phyloP scores from a whole-genome alignment of 768 basidiomycete genomes.

The Amanita jacksonii region DNA sequence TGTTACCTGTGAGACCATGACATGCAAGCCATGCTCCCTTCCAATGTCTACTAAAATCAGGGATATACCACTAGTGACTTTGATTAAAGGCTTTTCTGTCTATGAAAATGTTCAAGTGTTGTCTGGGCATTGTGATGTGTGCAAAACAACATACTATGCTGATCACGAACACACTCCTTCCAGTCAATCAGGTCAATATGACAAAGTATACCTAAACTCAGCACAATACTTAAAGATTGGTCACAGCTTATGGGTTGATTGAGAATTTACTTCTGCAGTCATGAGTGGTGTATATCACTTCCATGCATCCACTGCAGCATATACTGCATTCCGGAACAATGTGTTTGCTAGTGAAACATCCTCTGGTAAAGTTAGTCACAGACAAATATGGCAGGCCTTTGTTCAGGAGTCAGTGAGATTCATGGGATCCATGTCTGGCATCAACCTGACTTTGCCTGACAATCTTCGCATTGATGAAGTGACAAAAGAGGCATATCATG shows the following conservation, averaged over 20 bases:
- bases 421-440: neutral
- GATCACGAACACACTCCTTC: slow-evolving; percentile 11
- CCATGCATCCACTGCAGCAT: slow-evolving; percentile 13
- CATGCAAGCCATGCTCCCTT: slow-evolving; percentile 8
- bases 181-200: neutral
- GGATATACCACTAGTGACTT: slow-evolving; percentile 13
- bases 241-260: slow-evolving; percentile 9
- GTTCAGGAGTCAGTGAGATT: slow-evolving; percentile 5
- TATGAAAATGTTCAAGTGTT: slow-evolving; percentile 12
- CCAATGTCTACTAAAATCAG: slow-evolving; percentile 7
- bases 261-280: slow-evolving; percentile 8
- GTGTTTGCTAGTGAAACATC: neutral
- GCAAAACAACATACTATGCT: slow-evolving; percentile 10
- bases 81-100: slow-evolving; percentile 11
- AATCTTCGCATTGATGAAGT: slow-evolving; percentile 8
- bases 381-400: slow-evolving; percentile 9
- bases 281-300: slow-evolving; percentile 11
- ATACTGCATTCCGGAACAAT: slow-evolving; percentile 11
- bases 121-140: slow-evolving; percentile 11
- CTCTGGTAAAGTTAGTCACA: neutral
- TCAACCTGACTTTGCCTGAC: slow-evolving; percentile 7
- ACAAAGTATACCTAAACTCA: slow-evolving; percentile 8
- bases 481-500: slow-evolving; percentile 9
- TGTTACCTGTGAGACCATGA: slow-evolving; percentile 12
- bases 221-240: slow-evolving; percentile 12